Base-by-base conservation (phyloP, 1,284 basidiomycete species). In the Trichosporon sp. region DNA sequence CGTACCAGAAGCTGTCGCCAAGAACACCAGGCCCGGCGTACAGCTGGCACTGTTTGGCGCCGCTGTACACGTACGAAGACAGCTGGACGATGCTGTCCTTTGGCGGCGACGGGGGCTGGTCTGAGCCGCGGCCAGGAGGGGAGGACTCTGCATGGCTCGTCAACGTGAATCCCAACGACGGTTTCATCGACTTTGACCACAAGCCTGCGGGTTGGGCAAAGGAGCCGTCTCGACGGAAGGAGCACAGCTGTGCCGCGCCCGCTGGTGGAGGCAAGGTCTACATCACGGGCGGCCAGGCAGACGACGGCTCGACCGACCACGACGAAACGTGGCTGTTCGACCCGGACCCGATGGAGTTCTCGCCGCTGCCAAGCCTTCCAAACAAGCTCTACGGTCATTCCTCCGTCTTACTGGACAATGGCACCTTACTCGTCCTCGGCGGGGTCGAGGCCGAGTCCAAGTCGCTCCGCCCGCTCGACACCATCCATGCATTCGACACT, bases 41-140 rank as follows among this genome's bases (percentile, higher is more conserved):
- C 18, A 87, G 90, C n/a, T 94, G 92, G 90, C 90, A 93, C 76
- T 89, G 90, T 0, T 81, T 93, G 42, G 90, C 90, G 9, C 87
- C 89, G 3, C 86, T 88, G 81, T 87, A 87, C 68, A 80, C 81
- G 4, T 82, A 87, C 9, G 76, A 84, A 23, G 68, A 47, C 3
- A 64, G 18, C 6, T 68, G 70, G 70, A 47, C 73, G 3, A 74
- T 89, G 1, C 84, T 95, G 2, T 79, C 89, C 12, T 92, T 93
- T 70, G 92, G 92, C 32, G 92, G 92, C 8, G 86, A 89, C 75
- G 87, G 89, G 8, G 90, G 87, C 0, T 68, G 71, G 71, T 13
- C 58, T 6, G n/a, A 86, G 88, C 1, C 85, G 86, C 12, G 85
- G 86, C 63, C 84, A 87, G 12, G 81, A 87, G n/a, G 84, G 86